phyloP scores from a whole-genome alignment of 768 basidiomycete genomes.

The Boletus sensibilis region DNA sequence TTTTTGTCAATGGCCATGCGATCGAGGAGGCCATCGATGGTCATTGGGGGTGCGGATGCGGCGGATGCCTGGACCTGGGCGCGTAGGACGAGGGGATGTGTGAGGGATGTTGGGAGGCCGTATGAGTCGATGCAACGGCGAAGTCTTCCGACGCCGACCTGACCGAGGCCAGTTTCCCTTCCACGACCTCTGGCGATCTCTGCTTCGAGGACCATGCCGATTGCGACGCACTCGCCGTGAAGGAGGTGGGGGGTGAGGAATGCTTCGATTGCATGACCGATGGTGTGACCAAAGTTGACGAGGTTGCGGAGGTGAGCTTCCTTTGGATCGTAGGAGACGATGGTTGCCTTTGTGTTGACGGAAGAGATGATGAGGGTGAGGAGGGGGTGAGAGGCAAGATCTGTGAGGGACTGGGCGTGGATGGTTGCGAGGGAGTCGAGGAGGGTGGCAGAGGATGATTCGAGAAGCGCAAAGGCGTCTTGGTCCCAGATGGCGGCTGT shows the following conservation, averaged over 20 bases:
- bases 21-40: constrained; percentile 80
- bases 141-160: constrained; percentile 90
- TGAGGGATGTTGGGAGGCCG: constrained; percentile 81
- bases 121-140: constrained; percentile 86
- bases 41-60: constrained; percentile 29
- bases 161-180: constrained; percentile 56
- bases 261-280: constrained; percentile 98
- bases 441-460: constrained; percentile 82
- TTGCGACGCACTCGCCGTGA: constrained; percentile 93
- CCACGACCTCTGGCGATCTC: constrained; percentile 90
- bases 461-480: constrained; percentile 81
- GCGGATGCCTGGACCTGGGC: constrained; percentile 19
- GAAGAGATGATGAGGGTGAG: constrained; percentile 91
- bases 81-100: constrained; percentile 67
- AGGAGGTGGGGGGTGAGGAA: constrained; percentile 90
- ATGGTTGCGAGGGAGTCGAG: constrained; percentile 75
- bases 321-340: constrained; percentile 94
- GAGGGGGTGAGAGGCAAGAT: constrained; percentile 83
- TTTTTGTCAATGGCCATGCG: constrained; percentile 98
- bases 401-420: constrained; percentile 47
- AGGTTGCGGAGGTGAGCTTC: constrained; percentile 97
- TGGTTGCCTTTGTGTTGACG: constrained; percentile 93
- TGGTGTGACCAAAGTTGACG: constrained; percentile 98
- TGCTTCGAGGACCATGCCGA: constrained; percentile 97
- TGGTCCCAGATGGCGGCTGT: constrained; percentile 99